Base-by-base conservation (phyloP, 1,139 yeast species). In the Debaryomyces sp. region DNA sequence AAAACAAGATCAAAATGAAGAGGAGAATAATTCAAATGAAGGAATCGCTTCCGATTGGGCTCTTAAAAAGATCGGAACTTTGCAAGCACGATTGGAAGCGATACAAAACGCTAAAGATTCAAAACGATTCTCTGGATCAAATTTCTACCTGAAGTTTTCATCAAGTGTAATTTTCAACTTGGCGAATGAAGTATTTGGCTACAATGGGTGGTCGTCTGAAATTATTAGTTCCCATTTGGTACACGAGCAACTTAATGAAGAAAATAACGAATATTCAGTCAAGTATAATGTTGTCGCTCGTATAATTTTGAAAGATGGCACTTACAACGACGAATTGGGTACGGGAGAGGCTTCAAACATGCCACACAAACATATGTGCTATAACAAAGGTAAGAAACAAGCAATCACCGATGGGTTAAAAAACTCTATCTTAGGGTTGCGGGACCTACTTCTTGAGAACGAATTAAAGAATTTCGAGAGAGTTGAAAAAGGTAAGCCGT, bases 141-240 rank as follows among this genome's bases (percentile, higher is more conserved):
- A 48, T 21, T 50, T 50, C 5, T 23, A 43, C 35, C 29, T 45
- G 39, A 51, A 48, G 10, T 52, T 56, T 21, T 57, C 68, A 15
- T 54, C 67, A 6, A 54, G 59, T 18, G 48, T 68, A 34, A 72
- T 82, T 4, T 70, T 84, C 40, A 68, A 68, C 22, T 61, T 83
- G 27, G 89, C 91, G 4, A 87, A 87, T 58, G 81, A 77, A 38
- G 71, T 79, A 4, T 87, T 86, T 68, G 94, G 92, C 1, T 76
- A 68, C 55, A 66, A 76, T 46, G 91, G 90, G 26, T 87, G 95
- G 95, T 73, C 78, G 22, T 74, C 82, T 1, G 75, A 73, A 50
- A 66, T 87, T 8, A 54, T 70, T 24, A 66, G 65, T 10, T 60
- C 69, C 42, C 58, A 64, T 2, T 55, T 67, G 15, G 69, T 71